Conservation (phyloP, 768 basidiomycete species). For the Lactifluus pinguis region DNA sequence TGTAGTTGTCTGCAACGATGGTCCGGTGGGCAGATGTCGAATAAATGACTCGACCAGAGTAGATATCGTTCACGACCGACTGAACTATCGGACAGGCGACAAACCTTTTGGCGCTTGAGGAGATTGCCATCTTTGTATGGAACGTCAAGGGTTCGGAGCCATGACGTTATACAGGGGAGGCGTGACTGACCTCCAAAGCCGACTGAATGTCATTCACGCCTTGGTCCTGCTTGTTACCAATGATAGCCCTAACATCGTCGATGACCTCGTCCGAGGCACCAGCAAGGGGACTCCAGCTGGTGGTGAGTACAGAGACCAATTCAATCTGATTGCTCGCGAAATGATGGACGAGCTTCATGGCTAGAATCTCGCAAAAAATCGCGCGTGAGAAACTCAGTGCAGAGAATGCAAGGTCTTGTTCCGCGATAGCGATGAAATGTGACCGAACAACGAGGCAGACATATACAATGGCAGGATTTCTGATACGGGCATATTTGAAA, state of each 20-base stretch:
- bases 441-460: conserved; percentile 70
- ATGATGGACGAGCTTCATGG: conserved; percentile 72
- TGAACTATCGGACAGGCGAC: conserved; percentile 78
- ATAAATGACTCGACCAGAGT: conserved; percentile 66
- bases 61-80: conserved; percentile 80
- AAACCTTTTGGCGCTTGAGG: conserved; percentile 77
- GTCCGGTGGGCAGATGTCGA: conserved; percentile 50
- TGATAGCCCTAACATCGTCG: conserved; percentile 49
- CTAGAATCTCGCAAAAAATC: conserved; percentile 78
- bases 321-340: conserved; percentile 72
- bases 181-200: conserved; percentile 72
- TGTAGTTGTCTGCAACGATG: conserved; percentile 87
- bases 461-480: conserved; percentile 68
- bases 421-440: conserved; percentile 65
- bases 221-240: conserved; percentile 46
- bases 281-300: conserved; percentile 76
- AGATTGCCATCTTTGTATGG: conserved; percentile 74
- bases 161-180: background rate
- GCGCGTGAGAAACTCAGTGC: conserved; percentile 65
- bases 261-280: conserved; percentile 63
- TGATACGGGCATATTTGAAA: conserved; percentile 65
- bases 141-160: background rate
- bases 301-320: conserved; percentile 70
- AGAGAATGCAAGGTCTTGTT: conserved; percentile 67
- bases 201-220: conserved; percentile 65